Conservation (phyloP, 2,329 filamentous ascomycete species). For the Tympanopsis confertula region DNA sequence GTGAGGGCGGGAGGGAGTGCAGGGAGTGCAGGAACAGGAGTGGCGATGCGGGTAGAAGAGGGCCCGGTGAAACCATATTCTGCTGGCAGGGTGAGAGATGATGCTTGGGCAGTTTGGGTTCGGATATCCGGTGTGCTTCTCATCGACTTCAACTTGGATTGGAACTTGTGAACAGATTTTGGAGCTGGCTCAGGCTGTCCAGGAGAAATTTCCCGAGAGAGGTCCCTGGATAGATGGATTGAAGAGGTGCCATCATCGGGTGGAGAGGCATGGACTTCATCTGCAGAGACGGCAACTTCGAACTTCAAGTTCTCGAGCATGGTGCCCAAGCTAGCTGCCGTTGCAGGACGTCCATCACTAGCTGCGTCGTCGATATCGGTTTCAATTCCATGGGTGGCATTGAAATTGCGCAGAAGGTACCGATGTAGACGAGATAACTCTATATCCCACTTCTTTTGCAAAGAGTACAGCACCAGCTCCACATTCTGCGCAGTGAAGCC, state of each 20-base stretch:
- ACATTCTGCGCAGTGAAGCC: conserved; percentile 22
- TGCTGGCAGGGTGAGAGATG: conserved; percentile 7
- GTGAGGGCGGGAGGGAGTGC: conserved; percentile 8
- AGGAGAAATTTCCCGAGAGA: no score
- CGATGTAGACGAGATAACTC: conserved; percentile 26
- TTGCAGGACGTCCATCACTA: conserved; percentile 21
- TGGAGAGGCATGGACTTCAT: no score
- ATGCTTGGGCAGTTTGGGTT: no score
- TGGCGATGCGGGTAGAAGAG: conserved; percentile 12
- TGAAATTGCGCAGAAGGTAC: conserved; percentile 31
- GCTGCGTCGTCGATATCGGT: conserved; percentile 15
- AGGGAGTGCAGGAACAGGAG: conserved; percentile 17
- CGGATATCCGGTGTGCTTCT: not conserved
- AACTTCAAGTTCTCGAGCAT: conserved; percentile 23
- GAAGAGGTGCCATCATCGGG: no score
- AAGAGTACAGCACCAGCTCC: conserved; percentile 22
- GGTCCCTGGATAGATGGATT: no score
- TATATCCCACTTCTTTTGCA: conserved; percentile 29
- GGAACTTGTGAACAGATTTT: no score
- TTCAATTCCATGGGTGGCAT: conserved; percentile 18
- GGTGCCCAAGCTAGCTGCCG: conserved; percentile 21
- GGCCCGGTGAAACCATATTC: conserved; percentile 11
- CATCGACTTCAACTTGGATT: no score
- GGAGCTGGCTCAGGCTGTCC: no score
- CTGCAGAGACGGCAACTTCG: conserved; percentile 16